phyloP scores from a whole-genome alignment of 257 asterid genomes.

The Solanum ossicruentum region DNA sequence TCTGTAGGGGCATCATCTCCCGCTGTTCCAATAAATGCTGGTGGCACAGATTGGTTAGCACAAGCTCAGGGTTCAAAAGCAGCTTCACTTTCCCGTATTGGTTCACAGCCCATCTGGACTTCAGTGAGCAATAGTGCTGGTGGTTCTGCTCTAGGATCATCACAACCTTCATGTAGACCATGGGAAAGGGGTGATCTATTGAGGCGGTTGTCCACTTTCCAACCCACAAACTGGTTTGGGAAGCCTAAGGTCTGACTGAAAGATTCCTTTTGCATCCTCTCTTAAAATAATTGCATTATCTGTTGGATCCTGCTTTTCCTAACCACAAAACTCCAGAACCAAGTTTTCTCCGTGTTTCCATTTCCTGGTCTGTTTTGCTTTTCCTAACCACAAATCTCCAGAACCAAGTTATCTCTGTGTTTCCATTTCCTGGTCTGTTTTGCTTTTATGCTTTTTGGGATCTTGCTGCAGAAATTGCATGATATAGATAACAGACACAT shows the following conservation, averaged over 20 bases:
- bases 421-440: not conserved
- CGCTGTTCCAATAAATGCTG: conserved; percentile 76
- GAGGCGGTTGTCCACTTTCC: conserved; percentile 89
- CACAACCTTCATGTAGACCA: conserved; percentile 97
- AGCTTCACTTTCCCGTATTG: conserved; percentile 69
- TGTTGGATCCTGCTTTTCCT: not conserved
- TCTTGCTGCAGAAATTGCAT: not conserved
- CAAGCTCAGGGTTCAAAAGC: conserved; percentile 80
- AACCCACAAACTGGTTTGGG: conserved; percentile 84
- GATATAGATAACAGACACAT: not conserved
- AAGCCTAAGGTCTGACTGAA: conserved; percentile 75
- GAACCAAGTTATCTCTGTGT: not conserved
- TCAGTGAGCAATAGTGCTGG: conserved; percentile 87
- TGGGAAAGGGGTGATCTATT: conserved; percentile 98
- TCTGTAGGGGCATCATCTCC: conserved; percentile 99
- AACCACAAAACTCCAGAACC: not conserved
- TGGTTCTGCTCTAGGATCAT: conserved; percentile 88
- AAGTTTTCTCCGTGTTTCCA: not conserved
- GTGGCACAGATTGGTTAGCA: conserved; percentile 69
- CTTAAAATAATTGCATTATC: not conserved
- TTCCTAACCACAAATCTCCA: not conserved
- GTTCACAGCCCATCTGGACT: conserved; percentile 59
- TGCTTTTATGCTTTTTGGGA: not conserved
- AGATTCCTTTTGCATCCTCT: not conserved
- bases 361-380: not conserved